Conservation (phyloP, 2,329 filamentous ascomycete genomes). For the Microdochium trichocladiopsis region DNA sequence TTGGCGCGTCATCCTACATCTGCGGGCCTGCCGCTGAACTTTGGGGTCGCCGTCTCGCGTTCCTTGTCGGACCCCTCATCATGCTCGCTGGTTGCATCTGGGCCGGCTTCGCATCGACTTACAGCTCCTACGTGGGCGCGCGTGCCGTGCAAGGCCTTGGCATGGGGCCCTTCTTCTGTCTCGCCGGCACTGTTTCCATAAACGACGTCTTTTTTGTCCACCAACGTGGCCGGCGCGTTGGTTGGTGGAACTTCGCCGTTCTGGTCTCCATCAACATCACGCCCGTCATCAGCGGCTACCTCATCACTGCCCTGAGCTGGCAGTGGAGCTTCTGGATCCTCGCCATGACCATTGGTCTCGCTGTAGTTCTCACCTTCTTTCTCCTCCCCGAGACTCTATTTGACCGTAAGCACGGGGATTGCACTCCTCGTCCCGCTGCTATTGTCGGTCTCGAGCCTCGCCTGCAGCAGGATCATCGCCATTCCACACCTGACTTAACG, state of each 20-base stretch:
- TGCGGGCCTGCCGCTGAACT: neutral
- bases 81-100: neutral
- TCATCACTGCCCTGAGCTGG: conserved; percentile 1
- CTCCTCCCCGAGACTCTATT: neutral
- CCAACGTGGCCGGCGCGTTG: neutral
- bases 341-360: conserved; percentile 1
- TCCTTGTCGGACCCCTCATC: neutral
- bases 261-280: conserved; percentile 1
- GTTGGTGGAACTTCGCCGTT: conserved; percentile 1
- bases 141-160: conserved; percentile 6
- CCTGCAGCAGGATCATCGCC: no score
- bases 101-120: neutral
- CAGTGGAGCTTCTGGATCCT: conserved; percentile 6
- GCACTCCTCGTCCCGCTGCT: no score
- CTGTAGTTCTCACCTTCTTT: neutral
- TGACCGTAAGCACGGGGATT: neutral
- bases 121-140: neutral
- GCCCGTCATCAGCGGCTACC: neutral
- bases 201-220: conserved; percentile 2
- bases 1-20: conserved; percentile 5
- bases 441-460: no score
- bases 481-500: no score
- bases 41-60: neutral
- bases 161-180: conserved; percentile 6
- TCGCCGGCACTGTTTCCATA: conserved; percentile 7